Percentiles rank a stretch among this genome's conserved stretches.
phyloP scores from a whole-genome alignment of 2,329 filamentous ascomycete species.

The Septoria petroselini region DNA sequence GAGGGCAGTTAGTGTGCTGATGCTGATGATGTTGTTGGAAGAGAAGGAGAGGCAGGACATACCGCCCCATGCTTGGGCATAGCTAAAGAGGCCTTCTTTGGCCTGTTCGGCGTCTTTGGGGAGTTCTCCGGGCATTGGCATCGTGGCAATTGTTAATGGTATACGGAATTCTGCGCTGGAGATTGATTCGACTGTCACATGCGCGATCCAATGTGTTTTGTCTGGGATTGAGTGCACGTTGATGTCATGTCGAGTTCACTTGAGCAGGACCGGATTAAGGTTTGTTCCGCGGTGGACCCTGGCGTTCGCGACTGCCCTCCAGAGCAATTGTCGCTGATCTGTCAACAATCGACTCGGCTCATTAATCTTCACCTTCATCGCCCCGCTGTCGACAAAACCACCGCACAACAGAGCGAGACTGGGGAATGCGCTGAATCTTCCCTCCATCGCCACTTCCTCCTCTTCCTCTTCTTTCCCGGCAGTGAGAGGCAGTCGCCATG shows the following conservation, averaged over 20 bases:
- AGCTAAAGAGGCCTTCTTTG: conserved; percentile 45
- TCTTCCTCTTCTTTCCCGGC: too few relatives aligned
- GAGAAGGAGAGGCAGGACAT: conserved; percentile 31
- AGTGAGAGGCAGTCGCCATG: conserved; percentile 10
- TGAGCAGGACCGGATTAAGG: too few relatives aligned
- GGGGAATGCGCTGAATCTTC: background rate
- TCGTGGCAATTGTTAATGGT: conserved; percentile 17
- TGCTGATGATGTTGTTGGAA: background rate
- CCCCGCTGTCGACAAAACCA: conserved; percentile 1
- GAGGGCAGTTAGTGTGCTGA: conserved; percentile 13
- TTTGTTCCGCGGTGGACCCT: too few relatives aligned
- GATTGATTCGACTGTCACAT: conserved; percentile 1
- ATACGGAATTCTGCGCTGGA: too few relatives aligned
- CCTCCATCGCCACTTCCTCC: too few relatives aligned
- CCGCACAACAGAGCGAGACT: conserved; percentile 6
- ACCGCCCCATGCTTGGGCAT: conserved; percentile 54
- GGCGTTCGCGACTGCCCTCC: background rate
- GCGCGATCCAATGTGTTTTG: background rate
- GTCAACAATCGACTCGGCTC: conserved; percentile 18
- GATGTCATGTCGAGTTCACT: background rate
- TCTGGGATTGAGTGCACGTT: background rate
- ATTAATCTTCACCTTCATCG: conserved; percentile 6
- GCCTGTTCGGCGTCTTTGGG: conserved; percentile 38
- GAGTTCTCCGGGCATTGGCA: conserved; percentile 43
- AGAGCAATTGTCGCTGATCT: conserved; percentile 18